Base-by-base conservation (phyloP, 192 early-diverging fungal genomes). In the Entomortierella chlamydospora region DNA sequence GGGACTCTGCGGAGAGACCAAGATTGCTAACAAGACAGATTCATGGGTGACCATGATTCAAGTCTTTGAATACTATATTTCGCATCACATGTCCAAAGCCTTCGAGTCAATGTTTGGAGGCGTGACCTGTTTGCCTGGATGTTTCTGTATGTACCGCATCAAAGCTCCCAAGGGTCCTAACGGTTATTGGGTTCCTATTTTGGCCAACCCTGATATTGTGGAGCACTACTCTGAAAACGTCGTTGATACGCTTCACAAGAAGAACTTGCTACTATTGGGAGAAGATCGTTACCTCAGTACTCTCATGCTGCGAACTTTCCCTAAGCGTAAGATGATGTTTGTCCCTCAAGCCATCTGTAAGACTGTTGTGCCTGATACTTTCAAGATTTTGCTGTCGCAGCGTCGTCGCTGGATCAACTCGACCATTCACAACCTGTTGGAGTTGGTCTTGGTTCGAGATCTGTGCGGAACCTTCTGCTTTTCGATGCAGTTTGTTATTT, bases 61-160 rank as follows among this genome's bases (percentile, higher is more conserved):
- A 83, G 96, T 98, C 17, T 98, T 95, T 70, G 96, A 98, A 85
- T 98, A 98, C 86, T 98, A 94, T 79, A 96, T 96, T 55, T 95
- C 93, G 26, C 96, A 98, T 72, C 95, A 98, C 70, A 88, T 94
- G 68, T 87, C 88, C 72, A 94, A 95, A 74, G 92, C 95, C 0
- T 98, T 98, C 70, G 96, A 98, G 84, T 94, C 93, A 29, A 87
- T 95, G 52, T 98, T 96, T 86, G 96, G 96, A 67, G 93, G 93
- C 85, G 95, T 96, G 15, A 98, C 96, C 5, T 98, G 96, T 83
- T 73, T 98, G 49, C 96, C 96, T 26, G 93, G 95, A 55, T 96
- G 96, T 71, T 98, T 98, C 88, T 95, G 93, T 84, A 95, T 95
- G 94, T 98, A 95, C 81, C 92, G 96, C 25, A 92, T 97, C 84